Evolutionary conservation across 106 monocot species (phyloP), one percentile per base, ranked within the genome.

Genomic region (Triglochin maritima): DNA sequence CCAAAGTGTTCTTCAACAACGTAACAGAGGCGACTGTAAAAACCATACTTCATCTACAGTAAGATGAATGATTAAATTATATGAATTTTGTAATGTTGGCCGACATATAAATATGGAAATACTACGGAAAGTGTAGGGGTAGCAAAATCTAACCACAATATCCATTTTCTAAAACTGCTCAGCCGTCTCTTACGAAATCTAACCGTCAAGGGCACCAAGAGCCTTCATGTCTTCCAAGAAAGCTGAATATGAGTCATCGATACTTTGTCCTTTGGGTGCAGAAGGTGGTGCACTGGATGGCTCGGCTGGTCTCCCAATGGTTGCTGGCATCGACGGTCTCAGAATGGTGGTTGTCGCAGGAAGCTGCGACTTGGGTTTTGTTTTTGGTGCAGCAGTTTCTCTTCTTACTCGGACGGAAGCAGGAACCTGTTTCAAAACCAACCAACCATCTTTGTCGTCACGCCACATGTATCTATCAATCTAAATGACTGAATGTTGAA

Each of bases 211-310:
- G 52, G 96, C 96, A 14, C 96, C 96, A 3, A 98, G 79, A 5
- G 76, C 82, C 71, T 98, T 98, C 96, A 98, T 98, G 73, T 98
- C 96, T 70, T 98, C 96, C 76, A 98, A 79, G 82, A 98, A 98
- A 9, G 91, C 91, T 79, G 79, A 80, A 29, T 98, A 98, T 0
- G 96, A 98, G 50, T 98, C 91, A 59, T 98, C 96, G 7, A 98
- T 82, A 67, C 82, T 98, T 50, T 81, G 85, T 2, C 62, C 7
- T 78, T 98, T 91, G 7, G 82, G 57, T 50, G 67, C 70, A 41
- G 83, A 47, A 42, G 82, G 50, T 29, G 82, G n/a, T 44, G 70
- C 49, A 0, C 55, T 42, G 1, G 57, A 56, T 1, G 56, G 42
- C 2, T 59, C 63, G 47, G 80, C 86, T 11, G 80, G 29, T 75